Conservation (phyloP, 2,329 filamentous ascomycete genomes). For the Macroventuria anomochaeta region DNA sequence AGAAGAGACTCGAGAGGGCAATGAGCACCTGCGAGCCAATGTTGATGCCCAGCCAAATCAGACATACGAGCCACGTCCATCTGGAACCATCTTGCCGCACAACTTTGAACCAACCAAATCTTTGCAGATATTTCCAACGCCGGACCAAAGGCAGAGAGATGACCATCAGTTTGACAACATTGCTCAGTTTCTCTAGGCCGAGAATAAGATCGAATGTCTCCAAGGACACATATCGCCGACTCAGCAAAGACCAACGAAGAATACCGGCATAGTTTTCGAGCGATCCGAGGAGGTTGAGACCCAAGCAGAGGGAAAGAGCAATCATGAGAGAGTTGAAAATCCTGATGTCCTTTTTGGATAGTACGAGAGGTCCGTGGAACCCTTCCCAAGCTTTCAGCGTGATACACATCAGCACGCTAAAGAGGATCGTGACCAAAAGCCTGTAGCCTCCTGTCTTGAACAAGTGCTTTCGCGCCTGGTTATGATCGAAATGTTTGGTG, state of each 20-base stretch:
- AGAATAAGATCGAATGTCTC: conserved; percentile 47
- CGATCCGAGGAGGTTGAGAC: conserved; percentile 44
- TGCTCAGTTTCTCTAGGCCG: conserved; percentile 39
- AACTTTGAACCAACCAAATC: conserved; percentile 39
- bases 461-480: conserved; percentile 37
- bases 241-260: conserved; percentile 46
- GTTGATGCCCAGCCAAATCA: conserved; percentile 43
- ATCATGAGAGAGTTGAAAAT: conserved; percentile 46
- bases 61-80: conserved; percentile 44
- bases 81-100: conserved; percentile 39
- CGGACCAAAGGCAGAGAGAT: conserved; percentile 41
- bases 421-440: conserved; percentile 38
- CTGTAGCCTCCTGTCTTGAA: conserved; percentile 36
- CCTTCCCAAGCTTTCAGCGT: conserved; percentile 42
- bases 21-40: conserved; percentile 45
- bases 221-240: conserved; percentile 39
- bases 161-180: conserved; percentile 44
- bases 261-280: conserved; percentile 44
- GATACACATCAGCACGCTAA: conserved; percentile 39
- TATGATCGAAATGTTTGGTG: conserved; percentile 42
- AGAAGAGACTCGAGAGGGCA: conserved; percentile 43
- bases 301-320: conserved; percentile 43
- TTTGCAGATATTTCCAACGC: conserved; percentile 30
- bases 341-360: conserved; percentile 37
- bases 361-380: conserved; percentile 27